Evolutionary conservation across 768 basidiomycete genomes (phyloP), one percentile per base, ranked within the genome.

Genomic region (Amanita rubescens): DNA sequence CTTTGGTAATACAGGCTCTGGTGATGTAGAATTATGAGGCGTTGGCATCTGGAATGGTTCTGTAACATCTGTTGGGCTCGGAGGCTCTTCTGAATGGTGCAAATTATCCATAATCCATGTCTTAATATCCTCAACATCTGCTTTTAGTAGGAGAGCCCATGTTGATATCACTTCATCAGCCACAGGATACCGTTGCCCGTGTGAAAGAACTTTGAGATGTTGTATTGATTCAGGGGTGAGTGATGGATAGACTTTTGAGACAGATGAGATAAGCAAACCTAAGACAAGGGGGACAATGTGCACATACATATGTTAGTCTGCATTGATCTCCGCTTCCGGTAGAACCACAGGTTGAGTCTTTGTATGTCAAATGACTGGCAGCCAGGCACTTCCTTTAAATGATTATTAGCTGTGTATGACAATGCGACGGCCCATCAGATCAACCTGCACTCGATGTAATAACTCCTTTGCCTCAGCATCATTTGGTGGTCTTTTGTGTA

Each of bases 61-160:
- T 39, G n/a, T n/a, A n/a, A n/a, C n/a, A n/a, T n/a, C n/a, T n/a
- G n/a, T n/a, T n/a, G n/a, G n/a, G n/a, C n/a, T n/a, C n/a, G 43
- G 6, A 44, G 14, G 14, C 24, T 38, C 42, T 41, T 54, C 22
- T 17, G 24, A 10, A 19, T 53, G 30, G 9, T 20, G 45, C 47
- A 50, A 27, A 1, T 61, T 30, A 32, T 34, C 56, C 17, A 54
- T 53, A 3, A 66, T 55, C 64, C 63, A 66, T 25, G 57, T 42
- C 22, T 57, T 49, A 8, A 71, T 56, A 30, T 67, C 64, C 33
- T 61, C 53, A 27, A 42, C 20, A 15, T 32, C 57, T 6, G 61
- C 64, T 19, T 56, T 49, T 0, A 71, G 55, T 1, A 71, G 57
- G 1, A 46, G 53, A 25, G 70, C 67, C 71, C 70, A 71, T 0